phyloP scores from a whole-genome alignment of 2,329 filamentous ascomycete genomes.

The Nemania diffusa region DNA sequence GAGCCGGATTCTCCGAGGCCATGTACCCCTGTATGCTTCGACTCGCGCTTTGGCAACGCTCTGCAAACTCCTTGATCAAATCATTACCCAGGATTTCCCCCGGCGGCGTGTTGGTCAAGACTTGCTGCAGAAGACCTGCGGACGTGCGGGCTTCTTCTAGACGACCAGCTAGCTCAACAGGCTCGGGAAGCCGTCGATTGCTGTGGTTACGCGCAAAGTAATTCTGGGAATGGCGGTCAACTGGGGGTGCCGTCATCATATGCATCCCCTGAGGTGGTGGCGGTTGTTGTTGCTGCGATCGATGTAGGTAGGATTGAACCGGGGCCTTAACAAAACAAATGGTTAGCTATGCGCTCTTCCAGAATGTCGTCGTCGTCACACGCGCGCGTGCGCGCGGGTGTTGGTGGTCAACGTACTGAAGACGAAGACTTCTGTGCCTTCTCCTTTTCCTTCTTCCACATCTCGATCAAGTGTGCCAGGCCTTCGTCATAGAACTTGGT shows the following conservation, averaged over 20 bases:
- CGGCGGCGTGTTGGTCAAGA: constrained; percentile 85
- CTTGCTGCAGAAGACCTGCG: constrained; percentile 89
- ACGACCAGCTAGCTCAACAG: constrained; percentile 81
- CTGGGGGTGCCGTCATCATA: constrained; percentile 57
- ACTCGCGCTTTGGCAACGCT: constrained; percentile 84
- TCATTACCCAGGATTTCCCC: constrained; percentile 82
- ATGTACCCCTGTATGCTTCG: constrained; percentile 89
- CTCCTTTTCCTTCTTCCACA: constrained; percentile 91
- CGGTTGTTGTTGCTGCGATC: constrained; percentile 31
- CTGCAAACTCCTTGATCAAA: constrained; percentile 90
- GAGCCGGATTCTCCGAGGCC: constrained; percentile 77
- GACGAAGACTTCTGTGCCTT: constrained; percentile 63
- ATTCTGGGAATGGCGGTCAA: constrained; percentile 61
- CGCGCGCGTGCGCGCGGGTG: neutral
- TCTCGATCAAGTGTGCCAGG: constrained; percentile 74
- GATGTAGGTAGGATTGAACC: constrained; percentile 28
- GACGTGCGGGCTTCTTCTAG: constrained; percentile 92
- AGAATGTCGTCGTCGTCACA: constrained; percentile 34
- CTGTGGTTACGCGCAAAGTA: constrained; percentile 66
- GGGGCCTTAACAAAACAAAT: constrained; percentile 16
- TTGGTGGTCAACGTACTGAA: constrained; percentile 54
- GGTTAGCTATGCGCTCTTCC: constrained; percentile 31
- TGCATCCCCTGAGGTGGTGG: constrained; percentile 48
- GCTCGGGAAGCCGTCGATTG: constrained; percentile 67
- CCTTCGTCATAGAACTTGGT: constrained; percentile 80